These are phyloP conservation scores for Aspergillus thermomutatus DNA, from an alignment of 2,329 filamentous ascomycete species.

Conservation along the genomic window DNA sequence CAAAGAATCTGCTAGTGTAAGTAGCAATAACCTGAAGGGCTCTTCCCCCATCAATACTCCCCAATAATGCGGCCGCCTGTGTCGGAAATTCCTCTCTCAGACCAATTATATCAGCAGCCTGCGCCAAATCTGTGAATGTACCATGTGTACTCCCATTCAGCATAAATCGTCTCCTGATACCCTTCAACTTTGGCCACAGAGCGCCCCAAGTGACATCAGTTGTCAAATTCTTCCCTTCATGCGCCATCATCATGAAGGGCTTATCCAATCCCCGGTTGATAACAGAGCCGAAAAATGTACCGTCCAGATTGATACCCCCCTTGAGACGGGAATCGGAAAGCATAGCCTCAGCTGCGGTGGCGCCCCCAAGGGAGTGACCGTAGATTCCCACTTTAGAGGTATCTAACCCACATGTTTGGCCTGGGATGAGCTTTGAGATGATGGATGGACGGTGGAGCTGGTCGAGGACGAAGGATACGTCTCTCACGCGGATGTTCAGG, in stretches of 20 bases:
- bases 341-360: slow-evolving; percentile 23
- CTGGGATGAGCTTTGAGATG: background rate
- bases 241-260: slow-evolving; percentile 52
- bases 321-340: slow-evolving; percentile 20
- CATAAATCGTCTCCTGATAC: background rate
- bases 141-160: slow-evolving; percentile 5
- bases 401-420: slow-evolving; percentile 1
- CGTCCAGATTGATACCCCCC: slow-evolving; percentile 36
- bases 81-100: background rate
- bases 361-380: slow-evolving; percentile 38
- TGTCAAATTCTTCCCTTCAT: background rate
- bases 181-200: slow-evolving; percentile 8
- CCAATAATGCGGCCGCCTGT: slow-evolving; percentile 4
- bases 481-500: background rate
- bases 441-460: background rate
- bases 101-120: slow-evolving; percentile 7
- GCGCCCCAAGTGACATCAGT: slow-evolving; percentile 4
- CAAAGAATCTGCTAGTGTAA: slow-evolving; percentile 17
- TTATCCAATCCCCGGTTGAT: slow-evolving; percentile 45
- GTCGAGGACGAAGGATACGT: slow-evolving; percentile 2
- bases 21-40: slow-evolving; percentile 10
- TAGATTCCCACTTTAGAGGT: slow-evolving; percentile 16
- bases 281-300: slow-evolving; percentile 21
- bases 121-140: slow-evolving; percentile 17
- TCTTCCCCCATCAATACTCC: slow-evolving; percentile 12